These are phyloP conservation scores for Skeletonema tropicum DNA, from an alignment of 108 stramenopile species.

Conservation along the genomic window DNA sequence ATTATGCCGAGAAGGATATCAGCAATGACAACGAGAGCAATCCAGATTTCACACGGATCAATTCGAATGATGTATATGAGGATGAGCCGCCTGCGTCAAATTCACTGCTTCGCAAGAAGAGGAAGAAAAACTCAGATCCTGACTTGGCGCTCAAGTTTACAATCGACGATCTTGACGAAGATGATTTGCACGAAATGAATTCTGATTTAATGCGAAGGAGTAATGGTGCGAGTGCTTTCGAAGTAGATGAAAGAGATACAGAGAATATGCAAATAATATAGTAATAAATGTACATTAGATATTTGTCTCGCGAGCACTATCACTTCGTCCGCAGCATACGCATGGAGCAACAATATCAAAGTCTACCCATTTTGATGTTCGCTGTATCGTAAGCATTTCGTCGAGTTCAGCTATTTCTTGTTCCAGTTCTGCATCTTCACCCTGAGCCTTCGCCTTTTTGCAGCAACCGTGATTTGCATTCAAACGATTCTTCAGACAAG, in stretches of 20 bases:
- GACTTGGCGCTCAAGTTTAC: conserved; percentile 35
- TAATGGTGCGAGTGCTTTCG: conserved; percentile 1
- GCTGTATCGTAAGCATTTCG: conserved; percentile 46
- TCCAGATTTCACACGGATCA: conserved; percentile 28
- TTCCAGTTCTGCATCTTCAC: conserved; percentile 10
- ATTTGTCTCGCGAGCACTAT: not conserved
- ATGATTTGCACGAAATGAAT: conserved; percentile 11
- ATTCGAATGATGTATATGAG: conserved; percentile 39
- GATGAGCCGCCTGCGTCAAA: conserved; percentile 13
- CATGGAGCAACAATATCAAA: conserved; percentile 72
- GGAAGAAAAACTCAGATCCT: conserved; percentile 43
- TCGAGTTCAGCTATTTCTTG: conserved; percentile 39
- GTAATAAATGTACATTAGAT: not conserved
- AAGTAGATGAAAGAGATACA: not conserved
- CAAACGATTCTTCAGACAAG: conserved; percentile 48
- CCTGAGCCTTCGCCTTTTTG: conserved; percentile 3
- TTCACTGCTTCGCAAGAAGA: conserved; percentile 1
- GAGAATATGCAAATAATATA: not conserved
- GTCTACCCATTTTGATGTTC: conserved; percentile 61
- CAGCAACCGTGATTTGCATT: conserved; percentile 24
- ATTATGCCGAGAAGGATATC: conserved; percentile 21
- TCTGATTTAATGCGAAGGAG: not conserved
- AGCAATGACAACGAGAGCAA: conserved; percentile 19
- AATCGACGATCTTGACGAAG: conserved; percentile 24
- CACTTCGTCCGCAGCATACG: conserved; percentile 57